Base-by-base conservation (phyloP, 1,284 basidiomycete genomes). In the Papiliotrema laurentii region DNA sequence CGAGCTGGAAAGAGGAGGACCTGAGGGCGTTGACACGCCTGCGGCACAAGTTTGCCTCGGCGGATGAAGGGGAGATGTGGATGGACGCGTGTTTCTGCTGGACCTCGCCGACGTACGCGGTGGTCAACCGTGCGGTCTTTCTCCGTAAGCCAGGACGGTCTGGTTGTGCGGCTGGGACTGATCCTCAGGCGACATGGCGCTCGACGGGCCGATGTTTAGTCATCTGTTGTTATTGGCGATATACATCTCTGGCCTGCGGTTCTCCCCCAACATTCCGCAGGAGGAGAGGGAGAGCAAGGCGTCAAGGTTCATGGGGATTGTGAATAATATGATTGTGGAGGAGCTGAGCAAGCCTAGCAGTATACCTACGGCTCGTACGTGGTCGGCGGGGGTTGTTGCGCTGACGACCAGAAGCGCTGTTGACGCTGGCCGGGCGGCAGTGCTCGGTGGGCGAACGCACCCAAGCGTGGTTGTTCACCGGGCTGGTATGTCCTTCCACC, bases 391-490 rank as follows among this genome's bases (percentile, higher is more conserved):
- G 9, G 14, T n/a, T 24, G 33, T 13, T 14, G 24, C 27, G 28
- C 44, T 47, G 37, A 48, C 44, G 16, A 9, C 13, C 51, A 49
- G 50, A 59, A 49, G 57, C 57, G 2, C 49, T 59, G 5, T 31
- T 59, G 3, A 47, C 45, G 5, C 30, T 59, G 1, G 55, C 54
- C 1, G 57, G 57, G n/a, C 51, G 54, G 22, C 48, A 50, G 16
- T 52, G 50, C n/a, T 55, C 57, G 0, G 36, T 49, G 10, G 57
- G 57, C n/a, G 46, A 59, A 33, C 50, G 51, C 18, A 59, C 52
- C 11, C 54, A 56, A 43, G 54, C 57, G 26, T 59, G 57, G 57
- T 47, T 59, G 36, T 56, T 59, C 16, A 56, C 57, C 0, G 57
- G 57, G 9, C 49, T 59, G 50, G 57, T 49, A 34, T n/a, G 33